These are phyloP conservation scores for Hypoxylon sp. DNA, from an alignment of 2,329 filamentous ascomycete genomes.

Conservation along the genomic window DNA sequence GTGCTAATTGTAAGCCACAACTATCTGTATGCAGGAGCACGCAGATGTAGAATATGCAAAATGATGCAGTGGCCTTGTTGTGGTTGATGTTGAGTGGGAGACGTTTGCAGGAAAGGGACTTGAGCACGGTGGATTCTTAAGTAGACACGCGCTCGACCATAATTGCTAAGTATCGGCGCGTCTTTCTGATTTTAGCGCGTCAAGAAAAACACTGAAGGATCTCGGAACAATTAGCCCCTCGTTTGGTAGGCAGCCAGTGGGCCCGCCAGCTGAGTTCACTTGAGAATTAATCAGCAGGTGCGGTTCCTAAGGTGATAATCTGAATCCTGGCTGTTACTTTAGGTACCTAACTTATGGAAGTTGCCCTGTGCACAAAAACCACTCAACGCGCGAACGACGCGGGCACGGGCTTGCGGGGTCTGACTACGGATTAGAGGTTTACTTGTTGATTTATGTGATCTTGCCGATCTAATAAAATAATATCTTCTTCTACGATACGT, in stretches of 20 bases:
- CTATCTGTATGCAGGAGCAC: constrained; percentile 36
- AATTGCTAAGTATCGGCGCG: constrained; percentile 32
- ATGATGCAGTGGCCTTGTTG: constrained; percentile 35
- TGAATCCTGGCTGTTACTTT: not conserved
- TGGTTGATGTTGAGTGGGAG: constrained; percentile 44
- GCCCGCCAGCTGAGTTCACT: constrained; percentile 31
- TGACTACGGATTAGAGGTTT: no score
- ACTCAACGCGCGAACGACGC: constrained; percentile 45
- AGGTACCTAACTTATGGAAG: not conserved
- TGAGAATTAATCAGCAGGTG: constrained; percentile 40
- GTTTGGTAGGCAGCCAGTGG: constrained; percentile 14
- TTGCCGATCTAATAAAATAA: not conserved
- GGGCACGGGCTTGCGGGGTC: not conserved
- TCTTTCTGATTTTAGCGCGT: constrained; percentile 35
- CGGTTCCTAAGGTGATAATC: not conserved
- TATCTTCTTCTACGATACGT: not conserved
- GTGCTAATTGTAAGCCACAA: constrained; percentile 26
- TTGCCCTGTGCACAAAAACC: constrained; percentile 29
- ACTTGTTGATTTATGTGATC: no score
- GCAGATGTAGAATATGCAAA: constrained; percentile 30
- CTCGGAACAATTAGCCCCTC: constrained; percentile 39
- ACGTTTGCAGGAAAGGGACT: constrained; percentile 29
- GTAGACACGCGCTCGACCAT: constrained; percentile 42
- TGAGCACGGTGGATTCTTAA: constrained; percentile 37
- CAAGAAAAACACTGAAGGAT: constrained; percentile 34